These are phyloP conservation scores for Entelexis paramagnoliae DNA, from an alignment of 1,139 yeast species.

Conservation along the genomic window DNA sequence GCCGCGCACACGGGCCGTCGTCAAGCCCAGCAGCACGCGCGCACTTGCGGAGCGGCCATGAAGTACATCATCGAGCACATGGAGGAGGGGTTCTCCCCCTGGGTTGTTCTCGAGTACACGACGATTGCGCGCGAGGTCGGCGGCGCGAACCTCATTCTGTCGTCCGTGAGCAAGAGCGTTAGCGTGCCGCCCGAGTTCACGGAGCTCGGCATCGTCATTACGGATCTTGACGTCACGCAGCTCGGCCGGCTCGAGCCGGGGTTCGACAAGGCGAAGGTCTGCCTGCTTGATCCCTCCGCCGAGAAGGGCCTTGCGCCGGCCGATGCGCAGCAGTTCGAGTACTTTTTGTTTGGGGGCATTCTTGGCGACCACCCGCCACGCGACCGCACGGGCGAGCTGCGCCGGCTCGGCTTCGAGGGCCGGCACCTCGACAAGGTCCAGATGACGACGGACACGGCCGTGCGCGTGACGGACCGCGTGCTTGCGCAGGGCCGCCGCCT, in stretches of 20 bases:
- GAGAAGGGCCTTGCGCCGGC: constrained; percentile 57
- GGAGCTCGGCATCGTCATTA: constrained; percentile 68
- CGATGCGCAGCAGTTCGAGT: constrained; percentile 59
- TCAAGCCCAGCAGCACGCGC: not conserved
- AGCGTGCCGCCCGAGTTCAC: constrained; percentile 57
- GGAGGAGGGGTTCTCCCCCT: constrained; percentile 94
- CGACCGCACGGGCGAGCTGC: constrained; percentile 83
- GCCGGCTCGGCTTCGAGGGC: constrained; percentile 73
- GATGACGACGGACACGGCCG: constrained; percentile 97
- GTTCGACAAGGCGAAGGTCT: constrained; percentile 47
- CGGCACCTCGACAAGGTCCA: constrained; percentile 78
- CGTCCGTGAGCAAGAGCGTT: constrained; percentile 60
- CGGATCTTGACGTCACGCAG: constrained; percentile 57
- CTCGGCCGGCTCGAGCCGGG: constrained; percentile 35
- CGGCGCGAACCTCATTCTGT: constrained; percentile 55
- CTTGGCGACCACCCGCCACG: constrained; percentile 95
- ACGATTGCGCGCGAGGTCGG: constrained; percentile 81
- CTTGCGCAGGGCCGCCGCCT: constrained; percentile 47
- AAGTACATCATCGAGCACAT: constrained; percentile 91
- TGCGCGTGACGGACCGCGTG: constrained; percentile 76
- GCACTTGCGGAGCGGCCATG: constrained; percentile 35
- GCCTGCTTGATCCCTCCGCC: constrained; percentile 86
- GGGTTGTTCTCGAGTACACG: constrained; percentile 83
- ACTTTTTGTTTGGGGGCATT: constrained; percentile 91
- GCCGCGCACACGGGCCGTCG: too few relatives aligned